These are phyloP conservation scores for Phytophthora macrochlamydospora DNA, from an alignment of 352 stramenopile species.

Conservation along the genomic window DNA sequence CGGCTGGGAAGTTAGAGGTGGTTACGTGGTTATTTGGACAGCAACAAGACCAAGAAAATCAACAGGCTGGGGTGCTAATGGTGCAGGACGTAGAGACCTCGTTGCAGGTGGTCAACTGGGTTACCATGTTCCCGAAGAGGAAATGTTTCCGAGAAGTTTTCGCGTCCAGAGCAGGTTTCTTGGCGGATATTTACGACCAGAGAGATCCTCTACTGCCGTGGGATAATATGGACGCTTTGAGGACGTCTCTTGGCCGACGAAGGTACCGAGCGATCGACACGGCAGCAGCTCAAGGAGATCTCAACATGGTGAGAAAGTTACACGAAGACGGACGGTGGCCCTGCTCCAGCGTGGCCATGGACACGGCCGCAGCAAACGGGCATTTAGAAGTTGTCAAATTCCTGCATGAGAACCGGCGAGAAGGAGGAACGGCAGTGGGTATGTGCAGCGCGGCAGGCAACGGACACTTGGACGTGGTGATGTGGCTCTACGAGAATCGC, in stretches of 20 bases:
- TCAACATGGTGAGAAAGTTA: slow-evolving; percentile 38
- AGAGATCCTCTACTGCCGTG: slow-evolving; percentile 36
- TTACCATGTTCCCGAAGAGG: slow-evolving; percentile 28
- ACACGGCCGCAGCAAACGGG: slow-evolving; percentile 42
- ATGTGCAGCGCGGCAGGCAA: slow-evolving; percentile 45
- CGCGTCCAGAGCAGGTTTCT: slow-evolving; percentile 31
- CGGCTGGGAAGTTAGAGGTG: slow-evolving; percentile 33
- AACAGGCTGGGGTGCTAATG: slow-evolving; percentile 19
- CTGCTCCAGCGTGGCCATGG: slow-evolving; percentile 45
- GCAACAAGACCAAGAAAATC: neutral
- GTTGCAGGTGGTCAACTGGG: slow-evolving; percentile 45
- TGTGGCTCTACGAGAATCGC: slow-evolving; percentile 43
- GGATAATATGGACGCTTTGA: slow-evolving; percentile 8
- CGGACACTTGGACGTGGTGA: slow-evolving; percentile 39
- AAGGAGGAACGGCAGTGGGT: slow-evolving; percentile 43
- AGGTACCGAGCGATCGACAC: slow-evolving; percentile 39
- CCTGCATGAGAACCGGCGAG: slow-evolving; percentile 41
- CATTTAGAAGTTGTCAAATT: slow-evolving; percentile 47
- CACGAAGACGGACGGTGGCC: slow-evolving; percentile 38
- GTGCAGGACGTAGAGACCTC: slow-evolving; percentile 28
- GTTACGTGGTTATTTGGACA: slow-evolving; percentile 42
- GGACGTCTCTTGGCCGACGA: slow-evolving; percentile 12
- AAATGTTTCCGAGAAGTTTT: slow-evolving; percentile 43
- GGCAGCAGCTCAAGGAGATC: slow-evolving; percentile 33
- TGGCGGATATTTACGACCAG: slow-evolving; percentile 40